Base-by-base conservation (phyloP, 129 eudicot genomes). In the Artemisia annua region DNA sequence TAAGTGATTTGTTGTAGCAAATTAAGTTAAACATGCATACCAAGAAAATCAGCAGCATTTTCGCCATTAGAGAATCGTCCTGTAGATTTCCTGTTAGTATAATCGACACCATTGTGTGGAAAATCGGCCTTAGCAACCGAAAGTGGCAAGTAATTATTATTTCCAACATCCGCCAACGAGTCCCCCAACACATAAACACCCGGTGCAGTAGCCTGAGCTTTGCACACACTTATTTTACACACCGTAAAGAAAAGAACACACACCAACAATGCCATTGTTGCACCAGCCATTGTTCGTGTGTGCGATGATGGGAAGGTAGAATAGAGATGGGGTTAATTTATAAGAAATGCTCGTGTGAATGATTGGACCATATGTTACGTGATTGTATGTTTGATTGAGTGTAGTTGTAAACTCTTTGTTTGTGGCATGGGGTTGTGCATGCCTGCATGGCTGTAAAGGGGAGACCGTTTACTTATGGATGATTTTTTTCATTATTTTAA, bases 41-140 rank as follows among this genome's bases (percentile, higher is more conserved):
- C 96, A 58, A 88, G 57, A 75, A 91, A 83, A 67, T 91, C 97
- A 18, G 96, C 97, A 28, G 97, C 89, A 70, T 91, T 91, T 66
- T 81, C 60, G 80, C 97, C 97, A 14, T 91, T 91, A 72, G 76
- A 62, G 58, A 91, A 91, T 54, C 97, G 79, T 11, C 96, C 96
- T 18, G 96, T 88, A 7, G 97, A 56, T 80, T 81, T 85, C 20
- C 68, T 5, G 46, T 75, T 56, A 8, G 91, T 81, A 68, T 35
- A 91, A 48, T 91, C 96, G 3, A 88, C 24, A 11, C 97, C 96
- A 44, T 91, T 91, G 75, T 88, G 82, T 2, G 89, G 93, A 53
- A 88, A 84, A 70, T 91, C 46, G 3, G 97, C 97, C 71, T 91
- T 88, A 7, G 82, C 57, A 26, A 90, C 17, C 32, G 97, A 78